Base-by-base conservation (phyloP, 176 grass and related monocot species). In the Themeda triandra region DNA sequence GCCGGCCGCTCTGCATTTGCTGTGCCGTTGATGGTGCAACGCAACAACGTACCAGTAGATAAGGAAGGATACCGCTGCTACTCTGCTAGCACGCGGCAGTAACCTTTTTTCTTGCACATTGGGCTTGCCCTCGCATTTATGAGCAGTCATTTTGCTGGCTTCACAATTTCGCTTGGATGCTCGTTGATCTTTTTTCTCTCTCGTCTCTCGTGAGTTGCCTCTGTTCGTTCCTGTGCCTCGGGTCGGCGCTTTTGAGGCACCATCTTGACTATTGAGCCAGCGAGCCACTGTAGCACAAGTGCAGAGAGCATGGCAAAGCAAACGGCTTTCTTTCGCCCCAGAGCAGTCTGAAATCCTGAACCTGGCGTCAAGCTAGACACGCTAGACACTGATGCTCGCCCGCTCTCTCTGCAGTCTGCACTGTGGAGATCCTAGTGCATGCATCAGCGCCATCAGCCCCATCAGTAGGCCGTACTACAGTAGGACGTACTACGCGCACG, bases 361-460 rank as follows among this genome's bases (percentile, higher is more conserved):
- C 69, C 33, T 73, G 44, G 75, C 87, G 24, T 79, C 27, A 41
- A 33, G 66, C 71, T n/a, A 74, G 27, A 25, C 13, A 23, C n/a
- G n/a, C n/a, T n/a, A n/a, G n/a, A n/a, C n/a, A n/a, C n/a, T n/a
- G n/a, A n/a, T n/a, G n/a, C n/a, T n/a, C n/a, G n/a, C n/a, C n/a
- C n/a, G n/a, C 77, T 46, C 19, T 24, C 71, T 65, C 13, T 31
- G 6, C 13, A 46, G 44, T 65, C 84, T 37, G 7, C 56, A 79
- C 88, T 90, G 84, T 86, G 1, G 84, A 86, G 84, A 86, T 90
- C 67, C 79, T 51, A 37, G 58, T 83, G 73, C n/a, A 73, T 72
- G 69, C 78, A 67, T 86, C 88, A 78, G 23, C 71, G 25, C 78
- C 83, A 13, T n/a, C n/a, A n/a, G n/a, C n/a, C n/a, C n/a, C n/a